phyloP scores from a whole-genome alignment of 805 yeast species.

The Teunomyces funiuensis region DNA sequence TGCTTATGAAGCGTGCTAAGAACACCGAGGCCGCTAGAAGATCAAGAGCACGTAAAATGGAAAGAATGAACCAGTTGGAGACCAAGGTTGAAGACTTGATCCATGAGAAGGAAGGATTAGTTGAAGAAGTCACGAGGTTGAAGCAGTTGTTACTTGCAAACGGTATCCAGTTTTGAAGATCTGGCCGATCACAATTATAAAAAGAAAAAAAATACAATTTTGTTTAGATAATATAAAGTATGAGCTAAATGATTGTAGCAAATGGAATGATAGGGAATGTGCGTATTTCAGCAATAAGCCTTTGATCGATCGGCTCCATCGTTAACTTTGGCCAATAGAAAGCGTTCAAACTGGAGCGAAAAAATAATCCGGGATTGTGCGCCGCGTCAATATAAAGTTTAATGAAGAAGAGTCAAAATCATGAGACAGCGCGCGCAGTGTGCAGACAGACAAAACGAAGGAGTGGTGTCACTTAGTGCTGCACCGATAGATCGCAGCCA shows the following conservation, averaged over 20 bases:
- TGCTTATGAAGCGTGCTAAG: constrained; percentile 84
- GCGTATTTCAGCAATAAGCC: too few relatives aligned
- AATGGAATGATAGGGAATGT: not conserved
- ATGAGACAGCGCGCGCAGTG: too few relatives aligned
- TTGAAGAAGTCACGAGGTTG: constrained; percentile 62
- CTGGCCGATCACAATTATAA: not conserved
- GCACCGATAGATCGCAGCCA: too few relatives aligned
- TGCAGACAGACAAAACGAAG: too few relatives aligned
- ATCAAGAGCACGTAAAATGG: constrained; percentile 89
- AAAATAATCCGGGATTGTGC: too few relatives aligned
- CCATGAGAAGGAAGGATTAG: constrained; percentile 57
- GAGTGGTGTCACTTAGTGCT: too few relatives aligned
- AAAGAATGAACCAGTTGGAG: constrained; percentile 82
- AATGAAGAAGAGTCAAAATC: too few relatives aligned
- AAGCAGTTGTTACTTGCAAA: constrained; percentile 42
- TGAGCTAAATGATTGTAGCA: not conserved
- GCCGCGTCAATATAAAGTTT: too few relatives aligned
- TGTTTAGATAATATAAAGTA: constrained; percentile 2
- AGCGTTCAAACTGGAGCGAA: too few relatives aligned
- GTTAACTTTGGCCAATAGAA: too few relatives aligned
- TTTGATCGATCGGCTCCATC: too few relatives aligned
- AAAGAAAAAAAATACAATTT: constrained; percentile 3
- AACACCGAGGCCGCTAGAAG: constrained; percentile 98
- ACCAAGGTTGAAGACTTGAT: constrained; percentile 66
- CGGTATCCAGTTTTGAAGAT: constrained; percentile 4